Evolutionary conservation across 371 early-diverging fungal species (phyloP).

Genomic region (Mortierella sp.): DNA sequence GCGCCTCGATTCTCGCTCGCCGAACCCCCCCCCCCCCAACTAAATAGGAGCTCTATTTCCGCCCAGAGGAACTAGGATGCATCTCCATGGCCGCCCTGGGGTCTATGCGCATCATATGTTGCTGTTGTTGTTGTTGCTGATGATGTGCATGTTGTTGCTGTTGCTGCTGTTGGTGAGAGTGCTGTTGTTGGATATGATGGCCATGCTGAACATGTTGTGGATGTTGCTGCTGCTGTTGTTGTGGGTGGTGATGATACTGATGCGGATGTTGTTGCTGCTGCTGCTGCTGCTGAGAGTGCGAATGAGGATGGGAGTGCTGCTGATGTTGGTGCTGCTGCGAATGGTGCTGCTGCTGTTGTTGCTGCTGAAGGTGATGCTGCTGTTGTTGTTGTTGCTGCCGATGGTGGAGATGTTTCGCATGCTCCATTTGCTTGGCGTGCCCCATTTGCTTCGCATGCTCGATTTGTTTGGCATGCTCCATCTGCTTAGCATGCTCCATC

Average conservation of each 20-base stretch:
- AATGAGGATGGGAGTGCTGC: constrained; percentile 14
- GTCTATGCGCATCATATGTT: constrained; percentile 10
- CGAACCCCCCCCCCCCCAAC: no score
- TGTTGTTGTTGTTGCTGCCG: constrained; percentile 15
- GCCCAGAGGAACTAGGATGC: background rate
- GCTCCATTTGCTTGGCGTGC: background rate
- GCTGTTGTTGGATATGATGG: background rate
- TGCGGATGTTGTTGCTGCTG: constrained; percentile 3
- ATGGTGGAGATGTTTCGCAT: background rate
- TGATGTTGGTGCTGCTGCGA: constrained; percentile 8
- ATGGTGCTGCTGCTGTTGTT: constrained; percentile 14
- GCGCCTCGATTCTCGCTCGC: no score
- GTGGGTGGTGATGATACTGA: constrained; percentile 11
- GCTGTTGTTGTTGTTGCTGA: constrained; percentile 3
- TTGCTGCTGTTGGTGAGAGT: constrained; percentile 6
- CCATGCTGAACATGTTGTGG: constrained; percentile 17
- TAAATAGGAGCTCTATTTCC: background rate
- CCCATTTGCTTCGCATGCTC: constrained; percentile 15
- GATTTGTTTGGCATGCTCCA: background rate
- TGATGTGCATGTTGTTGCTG: background rate
- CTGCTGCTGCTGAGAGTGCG: constrained; percentile 7
- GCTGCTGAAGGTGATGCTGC: constrained; percentile 11
- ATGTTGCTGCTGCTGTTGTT: constrained; percentile 2
- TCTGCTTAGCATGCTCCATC: constrained; percentile 24
- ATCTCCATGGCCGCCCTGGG: constrained; percentile 10